Conservation (phyloP, 1,139 yeast species). For the Geotrichum restrictum region DNA sequence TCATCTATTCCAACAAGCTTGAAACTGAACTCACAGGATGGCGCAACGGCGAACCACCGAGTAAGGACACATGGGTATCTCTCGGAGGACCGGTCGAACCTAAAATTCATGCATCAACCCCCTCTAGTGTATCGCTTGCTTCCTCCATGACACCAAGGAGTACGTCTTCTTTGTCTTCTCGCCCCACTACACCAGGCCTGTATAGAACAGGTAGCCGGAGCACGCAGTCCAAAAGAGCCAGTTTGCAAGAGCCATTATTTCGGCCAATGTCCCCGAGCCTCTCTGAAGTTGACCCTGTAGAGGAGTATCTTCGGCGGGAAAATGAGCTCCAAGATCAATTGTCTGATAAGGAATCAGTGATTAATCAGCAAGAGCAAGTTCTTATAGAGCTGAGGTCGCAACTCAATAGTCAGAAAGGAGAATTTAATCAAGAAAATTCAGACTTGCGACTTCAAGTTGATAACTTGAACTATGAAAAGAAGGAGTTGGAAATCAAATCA, state of each 20-base stretch:
- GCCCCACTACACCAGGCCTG: slow-evolving; percentile 19
- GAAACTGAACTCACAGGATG: slow-evolving; percentile 50
- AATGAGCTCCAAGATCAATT: slow-evolving; percentile 39
- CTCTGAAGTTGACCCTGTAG: slow-evolving; percentile 23
- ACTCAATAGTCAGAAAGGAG: slow-evolving; percentile 10
- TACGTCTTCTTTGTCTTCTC: slow-evolving; percentile 16
- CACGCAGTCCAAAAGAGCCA: slow-evolving; percentile 4
- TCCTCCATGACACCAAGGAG: slow-evolving; percentile 9
- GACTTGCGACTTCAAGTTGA: slow-evolving; percentile 32
- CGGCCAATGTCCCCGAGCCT: slow-evolving; percentile 5
- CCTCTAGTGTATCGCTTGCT: not conserved
- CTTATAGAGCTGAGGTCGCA: slow-evolving; percentile 11
- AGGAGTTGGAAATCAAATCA: slow-evolving; percentile 33
- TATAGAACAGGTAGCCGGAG: not conserved
- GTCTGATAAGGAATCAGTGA: slow-evolving; percentile 34
- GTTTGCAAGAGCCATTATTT: not conserved
- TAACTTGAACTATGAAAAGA: slow-evolving; percentile 33
- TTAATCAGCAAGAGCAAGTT: slow-evolving; percentile 30
- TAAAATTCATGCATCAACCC: slow-evolving; percentile 1
- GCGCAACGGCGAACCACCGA: slow-evolving; percentile 47
- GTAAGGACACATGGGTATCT: slow-evolving; percentile 37
- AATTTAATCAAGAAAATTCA: slow-evolving; percentile 14
- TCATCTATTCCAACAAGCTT: slow-evolving; percentile 46
- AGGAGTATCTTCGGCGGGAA: slow-evolving; percentile 36
- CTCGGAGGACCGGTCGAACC: slow-evolving; percentile 7